phyloP scores from a whole-genome alignment of 805 yeast genomes.

The Jamesozyma lodderae region DNA sequence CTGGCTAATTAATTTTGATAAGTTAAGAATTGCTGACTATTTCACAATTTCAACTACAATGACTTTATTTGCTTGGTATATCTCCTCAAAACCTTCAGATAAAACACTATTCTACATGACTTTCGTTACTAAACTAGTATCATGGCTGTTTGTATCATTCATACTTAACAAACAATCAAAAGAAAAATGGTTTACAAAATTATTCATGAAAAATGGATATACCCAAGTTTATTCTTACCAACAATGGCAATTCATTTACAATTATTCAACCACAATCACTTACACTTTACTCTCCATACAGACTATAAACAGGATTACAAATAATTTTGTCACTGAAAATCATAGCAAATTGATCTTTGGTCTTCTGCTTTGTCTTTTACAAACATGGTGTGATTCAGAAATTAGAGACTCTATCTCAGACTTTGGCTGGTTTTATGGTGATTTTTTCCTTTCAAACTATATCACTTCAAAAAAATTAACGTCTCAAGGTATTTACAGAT shows the following conservation, averaged over 20 bases:
- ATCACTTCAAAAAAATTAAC: slow-evolving; percentile 45
- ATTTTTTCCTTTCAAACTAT: slow-evolving; percentile 58
- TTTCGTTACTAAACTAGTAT: slow-evolving; percentile 39
- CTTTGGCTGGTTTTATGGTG: slow-evolving; percentile 89
- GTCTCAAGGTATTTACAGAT: slow-evolving; percentile 73
- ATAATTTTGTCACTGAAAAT: not conserved
- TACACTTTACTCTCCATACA: slow-evolving; percentile 43
- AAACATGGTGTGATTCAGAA: slow-evolving; percentile 59
- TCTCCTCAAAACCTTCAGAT: slow-evolving; percentile 22
- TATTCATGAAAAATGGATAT: slow-evolving; percentile 54
- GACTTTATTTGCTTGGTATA: slow-evolving; percentile 32
- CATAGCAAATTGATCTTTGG: slow-evolving; percentile 44
- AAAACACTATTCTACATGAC: slow-evolving; percentile 34
- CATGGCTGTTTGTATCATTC: slow-evolving; percentile 41
- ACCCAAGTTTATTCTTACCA: slow-evolving; percentile 57
- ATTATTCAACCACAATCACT: slow-evolving; percentile 42
- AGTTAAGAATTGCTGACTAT: slow-evolving; percentile 55
- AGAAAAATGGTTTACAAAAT: slow-evolving; percentile 52
- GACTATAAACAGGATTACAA: slow-evolving; percentile 27
- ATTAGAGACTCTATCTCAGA: slow-evolving; percentile 66
- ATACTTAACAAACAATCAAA: slow-evolving; percentile 52
- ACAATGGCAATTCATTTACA: slow-evolving; percentile 65
- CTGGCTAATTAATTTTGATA: slow-evolving; percentile 48
- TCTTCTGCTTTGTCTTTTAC: slow-evolving; percentile 44
- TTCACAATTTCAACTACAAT: slow-evolving; percentile 39